Evolutionary conservation across 169 alveolate species (phyloP), one percentile per base, ranked within the genome.

Genomic region (Plasmodium billcollinsi): DNA sequence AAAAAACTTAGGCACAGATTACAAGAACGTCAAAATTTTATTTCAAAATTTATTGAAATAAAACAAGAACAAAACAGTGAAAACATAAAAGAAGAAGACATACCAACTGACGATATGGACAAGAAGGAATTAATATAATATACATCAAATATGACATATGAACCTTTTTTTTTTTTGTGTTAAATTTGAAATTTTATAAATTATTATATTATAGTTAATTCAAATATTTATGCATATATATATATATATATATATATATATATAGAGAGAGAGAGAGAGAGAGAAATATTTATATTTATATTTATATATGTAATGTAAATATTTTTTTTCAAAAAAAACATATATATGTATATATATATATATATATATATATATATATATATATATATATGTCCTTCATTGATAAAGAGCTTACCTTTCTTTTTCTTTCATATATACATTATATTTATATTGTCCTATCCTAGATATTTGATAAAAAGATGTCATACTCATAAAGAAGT

Each of bases 401-500:
- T 50, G 24, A 71, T 50, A 47, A 39, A 12, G 1, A 29, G 2
- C 6, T 59, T 39, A 49, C 8, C 21, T 76, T 69, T 58, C 33
- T 47, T 24, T 49, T 50, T 14, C 73, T 21, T 24, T 80, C 59
- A 67, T 52, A 21, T 18, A 29, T 43, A 45, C 2, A 24, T 67
- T 69, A 54, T 80, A 80, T 47, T 80, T 80, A 80, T 66, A 80
- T 52, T 52, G 2, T 29, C 62, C 83, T 21, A 80, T 80, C 39
- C 90, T 69, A 14, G 83, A 29, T 56, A 80, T 80, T 61, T 80
- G 90, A 69, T 80, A 80, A 61, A 80, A n/a, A 21, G 90, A 78
- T 71, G 90, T 80, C 58, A 80, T 12, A 47, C 90, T 80, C 90
- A 80, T 80, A 47, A 80, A 67, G 24, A 80, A 18, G 90, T 80